These are phyloP conservation scores for Diplodia seriata DNA, from an alignment of 2,329 filamentous ascomycete species.

Conservation along the genomic window DNA sequence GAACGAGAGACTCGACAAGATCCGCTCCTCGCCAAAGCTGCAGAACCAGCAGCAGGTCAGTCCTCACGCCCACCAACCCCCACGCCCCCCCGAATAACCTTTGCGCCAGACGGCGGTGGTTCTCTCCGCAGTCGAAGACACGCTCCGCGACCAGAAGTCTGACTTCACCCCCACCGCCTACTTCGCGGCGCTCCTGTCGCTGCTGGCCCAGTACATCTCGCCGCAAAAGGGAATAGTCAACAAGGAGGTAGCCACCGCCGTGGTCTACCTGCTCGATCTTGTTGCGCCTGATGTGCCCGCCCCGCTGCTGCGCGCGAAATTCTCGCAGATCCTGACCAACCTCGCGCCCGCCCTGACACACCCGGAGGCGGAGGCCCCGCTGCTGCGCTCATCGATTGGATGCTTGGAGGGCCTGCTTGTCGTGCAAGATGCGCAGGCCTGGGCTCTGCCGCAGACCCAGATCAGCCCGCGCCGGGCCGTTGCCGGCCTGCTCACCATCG, in stretches of 20 bases:
- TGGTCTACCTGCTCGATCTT: conserved; percentile 94
- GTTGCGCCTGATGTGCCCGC: conserved; percentile 85
- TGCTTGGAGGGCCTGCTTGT: conserved; percentile 90
- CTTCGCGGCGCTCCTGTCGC: conserved; percentile 90
- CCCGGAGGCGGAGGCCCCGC: conserved; percentile 82
- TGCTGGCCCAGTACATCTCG: conserved; percentile 78
- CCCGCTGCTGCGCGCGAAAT: conserved; percentile 89
- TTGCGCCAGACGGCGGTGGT: conserved; percentile 76
- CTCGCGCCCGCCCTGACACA: conserved; percentile 84
- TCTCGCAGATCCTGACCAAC: conserved; percentile 87
- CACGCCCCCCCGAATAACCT: conserved; percentile 23
- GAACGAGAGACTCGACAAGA: conserved; percentile 94
- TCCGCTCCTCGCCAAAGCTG: conserved; percentile 87
- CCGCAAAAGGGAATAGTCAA: conserved; percentile 70
- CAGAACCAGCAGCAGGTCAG: conserved; percentile 91
- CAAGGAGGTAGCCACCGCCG: conserved; percentile 81
- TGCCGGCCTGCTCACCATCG: conserved; percentile 82
- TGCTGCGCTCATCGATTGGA: conserved; percentile 87
- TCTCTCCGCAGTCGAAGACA: conserved; percentile 90
- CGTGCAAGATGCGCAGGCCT: conserved; percentile 85
- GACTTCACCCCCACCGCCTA: conserved; percentile 87
- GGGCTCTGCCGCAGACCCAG: conserved; percentile 83
- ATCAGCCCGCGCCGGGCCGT: conserved; percentile 87
- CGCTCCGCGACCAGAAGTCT: conserved; percentile 84
- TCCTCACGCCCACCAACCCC: conserved; percentile 31